These are phyloP conservation scores for Aspergillus bombycis DNA, from an alignment of 2,329 filamentous ascomycete species.

Conservation along the genomic window DNA sequence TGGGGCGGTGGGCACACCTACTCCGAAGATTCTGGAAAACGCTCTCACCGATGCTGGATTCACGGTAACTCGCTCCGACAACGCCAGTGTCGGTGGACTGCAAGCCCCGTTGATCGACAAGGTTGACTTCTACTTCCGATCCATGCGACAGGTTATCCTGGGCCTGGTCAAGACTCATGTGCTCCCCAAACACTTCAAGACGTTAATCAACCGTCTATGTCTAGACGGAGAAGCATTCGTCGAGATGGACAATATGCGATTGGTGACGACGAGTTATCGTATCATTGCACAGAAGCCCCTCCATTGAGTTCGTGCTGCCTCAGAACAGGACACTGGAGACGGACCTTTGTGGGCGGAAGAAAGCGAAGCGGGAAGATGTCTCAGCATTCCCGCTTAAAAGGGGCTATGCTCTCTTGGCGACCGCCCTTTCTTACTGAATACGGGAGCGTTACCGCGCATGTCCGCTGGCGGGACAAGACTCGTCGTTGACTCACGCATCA, in stretches of 20 bases:
- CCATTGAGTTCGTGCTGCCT: constrained; percentile 10
- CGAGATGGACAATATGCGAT: constrained; percentile 58
- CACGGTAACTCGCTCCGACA: constrained; percentile 52
- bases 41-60: constrained; percentile 55
- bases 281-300: constrained; percentile 55
- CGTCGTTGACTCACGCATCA: neutral
- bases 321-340: constrained; percentile 6
- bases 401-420: neutral
- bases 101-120: constrained; percentile 59
- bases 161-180: constrained; percentile 52
- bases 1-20: constrained; percentile 59
- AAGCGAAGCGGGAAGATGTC: neutral
- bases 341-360: neutral
- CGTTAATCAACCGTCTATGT: constrained; percentile 57
- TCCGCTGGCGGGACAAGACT: constrained; percentile 8
- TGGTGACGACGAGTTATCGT: constrained; percentile 57
- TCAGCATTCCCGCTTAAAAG: neutral
- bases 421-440: neutral
- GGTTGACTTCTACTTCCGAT: constrained; percentile 58
- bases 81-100: constrained; percentile 55
- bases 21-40: constrained; percentile 50
- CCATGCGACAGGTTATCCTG: constrained; percentile 53
- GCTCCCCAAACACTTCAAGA: constrained; percentile 57
- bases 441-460: neutral
- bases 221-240: constrained; percentile 59